phyloP scores from a whole-genome alignment of 805 yeast genomes.

The Teunomyces stri region DNA sequence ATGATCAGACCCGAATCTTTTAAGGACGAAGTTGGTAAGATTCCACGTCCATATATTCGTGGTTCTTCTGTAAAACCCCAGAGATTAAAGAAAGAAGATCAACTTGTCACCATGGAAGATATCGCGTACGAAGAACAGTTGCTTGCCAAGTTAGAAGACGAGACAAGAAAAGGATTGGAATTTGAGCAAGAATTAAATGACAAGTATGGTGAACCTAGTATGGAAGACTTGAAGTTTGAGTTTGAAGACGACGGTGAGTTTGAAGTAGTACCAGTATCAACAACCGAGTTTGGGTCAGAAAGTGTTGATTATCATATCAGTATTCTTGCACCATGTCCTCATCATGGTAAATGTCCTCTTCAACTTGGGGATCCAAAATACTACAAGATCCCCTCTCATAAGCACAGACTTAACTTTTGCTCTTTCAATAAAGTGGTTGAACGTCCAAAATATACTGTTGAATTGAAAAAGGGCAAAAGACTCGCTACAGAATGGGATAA shows the following conservation, averaged over 20 bases:
- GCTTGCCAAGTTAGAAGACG: slow-evolving; percentile 25
- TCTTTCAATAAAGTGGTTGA: slow-evolving; percentile 66
- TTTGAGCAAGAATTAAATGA: slow-evolving; percentile 32
- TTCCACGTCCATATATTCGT: slow-evolving; percentile 66
- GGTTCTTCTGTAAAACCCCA: slow-evolving; percentile 47
- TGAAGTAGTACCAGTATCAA: slow-evolving; percentile 23
- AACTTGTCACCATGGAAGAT: slow-evolving; percentile 35
- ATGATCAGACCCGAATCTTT: slow-evolving; percentile 82
- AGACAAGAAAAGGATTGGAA: slow-evolving; percentile 10
- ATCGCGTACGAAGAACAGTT: slow-evolving; percentile 30
- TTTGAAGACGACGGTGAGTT: slow-evolving; percentile 36
- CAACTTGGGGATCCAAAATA: slow-evolving; percentile 73
- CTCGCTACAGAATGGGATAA: slow-evolving; percentile 72
- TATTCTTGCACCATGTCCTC: slow-evolving; percentile 87
- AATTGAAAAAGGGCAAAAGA: slow-evolving; percentile 77
- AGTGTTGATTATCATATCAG: slow-evolving; percentile 52
- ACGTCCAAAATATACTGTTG: slow-evolving; percentile 78
- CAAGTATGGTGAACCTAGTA: slow-evolving; percentile 42
- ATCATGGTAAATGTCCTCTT: slow-evolving; percentile 82
- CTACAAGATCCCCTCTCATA: slow-evolving; percentile 56
- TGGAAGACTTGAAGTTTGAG: slow-evolving; percentile 48
- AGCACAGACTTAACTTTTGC: slow-evolving; percentile 67
- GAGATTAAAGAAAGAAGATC: slow-evolving; percentile 32
- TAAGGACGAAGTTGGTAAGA: slow-evolving; percentile 53
- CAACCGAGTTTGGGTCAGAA: slow-evolving; percentile 13